Evolutionary conservation across 805 yeast genomes (phyloP).

Genomic region (Metahyphopichia silvanorum): DNA sequence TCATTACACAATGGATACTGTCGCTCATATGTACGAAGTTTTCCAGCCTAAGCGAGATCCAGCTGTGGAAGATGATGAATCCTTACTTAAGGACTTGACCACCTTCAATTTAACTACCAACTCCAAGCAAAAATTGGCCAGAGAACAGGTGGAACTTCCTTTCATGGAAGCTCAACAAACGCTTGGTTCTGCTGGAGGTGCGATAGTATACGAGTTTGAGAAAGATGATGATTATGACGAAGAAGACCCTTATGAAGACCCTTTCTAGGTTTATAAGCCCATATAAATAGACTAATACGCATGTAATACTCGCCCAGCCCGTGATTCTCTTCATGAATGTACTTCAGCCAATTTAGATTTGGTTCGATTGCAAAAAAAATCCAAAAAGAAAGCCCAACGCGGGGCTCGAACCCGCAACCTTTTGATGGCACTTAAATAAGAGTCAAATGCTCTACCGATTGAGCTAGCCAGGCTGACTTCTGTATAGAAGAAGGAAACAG

Average conservation of each 20-base stretch:
- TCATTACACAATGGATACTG: slow-evolving; percentile 50
- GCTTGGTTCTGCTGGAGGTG: slow-evolving; percentile 67
- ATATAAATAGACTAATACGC: neutral
- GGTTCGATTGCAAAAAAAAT: neutral
- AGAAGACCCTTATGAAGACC: slow-evolving; percentile 97
- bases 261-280: slow-evolving; percentile 50
- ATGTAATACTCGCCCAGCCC: too few species aligned
- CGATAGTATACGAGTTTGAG: slow-evolving; percentile 92
- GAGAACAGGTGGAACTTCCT: slow-evolving; percentile 88
- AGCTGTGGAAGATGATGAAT: slow-evolving; percentile 43
- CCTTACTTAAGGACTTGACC: slow-evolving; percentile 66
- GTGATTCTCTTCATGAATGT: too few species aligned
- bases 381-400: slow-evolving; percentile 8
- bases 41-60: slow-evolving; percentile 17
- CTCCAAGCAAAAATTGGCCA: slow-evolving; percentile 69
- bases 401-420: slow-evolving; percentile 13
- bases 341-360: too few species aligned
- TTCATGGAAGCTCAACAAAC: slow-evolving; percentile 81
- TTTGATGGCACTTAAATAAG: slow-evolving; percentile 7
- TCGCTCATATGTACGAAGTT: slow-evolving; percentile 39
- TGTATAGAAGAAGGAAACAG: too few species aligned
- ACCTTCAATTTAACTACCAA: slow-evolving; percentile 84
- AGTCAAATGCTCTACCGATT: slow-evolving; percentile 12
- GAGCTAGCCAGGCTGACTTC: slow-evolving; percentile 10
- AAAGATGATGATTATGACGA: slow-evolving; percentile 98